phyloP scores from a whole-genome alignment of 192 early-diverging fungal species.

The Backusella sp. region DNA sequence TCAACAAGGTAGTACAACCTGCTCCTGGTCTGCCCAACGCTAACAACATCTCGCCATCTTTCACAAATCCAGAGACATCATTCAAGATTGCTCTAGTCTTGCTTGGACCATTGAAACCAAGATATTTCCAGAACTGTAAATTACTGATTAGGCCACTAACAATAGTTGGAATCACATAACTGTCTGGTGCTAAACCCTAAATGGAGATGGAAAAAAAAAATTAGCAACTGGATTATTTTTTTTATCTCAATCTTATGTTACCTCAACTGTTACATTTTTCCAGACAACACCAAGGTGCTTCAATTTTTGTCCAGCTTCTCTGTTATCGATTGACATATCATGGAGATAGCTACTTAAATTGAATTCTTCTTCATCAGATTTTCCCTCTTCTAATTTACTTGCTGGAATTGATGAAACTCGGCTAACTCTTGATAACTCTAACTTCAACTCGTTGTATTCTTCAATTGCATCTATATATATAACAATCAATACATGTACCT shows the following conservation, averaged over 20 bases:
- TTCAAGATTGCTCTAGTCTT: constrained; percentile 47
- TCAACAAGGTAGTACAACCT: constrained; percentile 63
- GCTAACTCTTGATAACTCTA: constrained; percentile 29
- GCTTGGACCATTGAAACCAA: neutral
- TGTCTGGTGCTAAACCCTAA: constrained; percentile 30
- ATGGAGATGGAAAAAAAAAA: neutral
- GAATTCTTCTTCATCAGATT: constrained; percentile 21
- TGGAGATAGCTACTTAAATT: constrained; percentile 27
- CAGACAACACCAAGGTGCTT: constrained; percentile 34
- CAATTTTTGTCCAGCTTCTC: constrained; percentile 9
- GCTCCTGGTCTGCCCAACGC: constrained; percentile 72
- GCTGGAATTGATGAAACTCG: constrained; percentile 14
- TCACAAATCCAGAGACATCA: constrained; percentile 61
- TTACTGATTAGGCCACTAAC: neutral
- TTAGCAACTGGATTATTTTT: neutral
- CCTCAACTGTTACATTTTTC: constrained; percentile 33
- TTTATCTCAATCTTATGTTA: neutral
- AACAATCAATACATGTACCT: neutral
- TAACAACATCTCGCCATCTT: constrained; percentile 71
- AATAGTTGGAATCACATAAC: constrained; percentile 27
- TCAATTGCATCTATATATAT: constrained; percentile 24
- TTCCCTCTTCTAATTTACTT: constrained; percentile 30
- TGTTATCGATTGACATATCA: neutral
- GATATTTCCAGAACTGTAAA: neutral
- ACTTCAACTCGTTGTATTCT: constrained; percentile 24